A percentile compares a stretch with the other conserved stretches of the same genome.
Conservation (phyloP, 495 filamentous ascomycete species). For the Aspergillus nanangensis region DNA sequence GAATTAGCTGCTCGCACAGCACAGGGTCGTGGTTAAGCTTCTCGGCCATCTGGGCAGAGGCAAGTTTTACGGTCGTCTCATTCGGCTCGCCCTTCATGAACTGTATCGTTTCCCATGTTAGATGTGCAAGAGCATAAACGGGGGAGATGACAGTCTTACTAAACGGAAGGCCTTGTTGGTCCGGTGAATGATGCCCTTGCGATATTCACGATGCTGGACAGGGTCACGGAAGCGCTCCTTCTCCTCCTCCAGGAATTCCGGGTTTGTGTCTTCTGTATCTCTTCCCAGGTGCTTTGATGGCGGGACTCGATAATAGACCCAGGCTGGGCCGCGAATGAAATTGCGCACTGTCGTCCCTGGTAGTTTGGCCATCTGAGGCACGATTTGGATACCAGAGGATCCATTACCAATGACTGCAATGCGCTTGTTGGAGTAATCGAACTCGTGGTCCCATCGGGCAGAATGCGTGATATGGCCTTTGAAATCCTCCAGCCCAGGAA, state of each 20-base stretch:
- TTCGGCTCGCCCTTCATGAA: neutral
- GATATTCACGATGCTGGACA: neutral
- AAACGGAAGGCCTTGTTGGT: neutral
- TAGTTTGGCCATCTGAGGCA: neutral
- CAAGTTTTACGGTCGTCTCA: neutral
- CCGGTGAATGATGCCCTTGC: neutral
- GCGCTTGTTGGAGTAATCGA: neutral
- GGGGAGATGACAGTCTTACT: neutral
- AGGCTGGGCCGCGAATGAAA: slow-evolving; percentile 1
- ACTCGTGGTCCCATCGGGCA: neutral
- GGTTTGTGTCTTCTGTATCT: neutral
- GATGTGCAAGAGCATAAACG: neutral
- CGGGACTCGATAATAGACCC: neutral
- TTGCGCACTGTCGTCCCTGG: neutral
- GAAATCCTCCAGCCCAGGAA: neutral
- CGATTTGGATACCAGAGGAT: neutral
- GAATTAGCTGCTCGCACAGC: neutral
- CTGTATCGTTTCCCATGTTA: neutral
- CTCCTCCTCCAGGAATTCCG: neutral
- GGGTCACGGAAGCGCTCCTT: neutral
- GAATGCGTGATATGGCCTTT: neutral
- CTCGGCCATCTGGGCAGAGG: neutral
- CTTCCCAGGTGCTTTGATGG: neutral
- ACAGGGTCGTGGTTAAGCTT: neutral
- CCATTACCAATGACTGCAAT: slow-evolving; percentile 5